A percentile compares a stretch with the other conserved stretches of the same genome.
These are phyloP conservation scores for Exophiala mesophila DNA, from an alignment of 2,329 filamentous ascomycete genomes.

Conservation along the genomic window DNA sequence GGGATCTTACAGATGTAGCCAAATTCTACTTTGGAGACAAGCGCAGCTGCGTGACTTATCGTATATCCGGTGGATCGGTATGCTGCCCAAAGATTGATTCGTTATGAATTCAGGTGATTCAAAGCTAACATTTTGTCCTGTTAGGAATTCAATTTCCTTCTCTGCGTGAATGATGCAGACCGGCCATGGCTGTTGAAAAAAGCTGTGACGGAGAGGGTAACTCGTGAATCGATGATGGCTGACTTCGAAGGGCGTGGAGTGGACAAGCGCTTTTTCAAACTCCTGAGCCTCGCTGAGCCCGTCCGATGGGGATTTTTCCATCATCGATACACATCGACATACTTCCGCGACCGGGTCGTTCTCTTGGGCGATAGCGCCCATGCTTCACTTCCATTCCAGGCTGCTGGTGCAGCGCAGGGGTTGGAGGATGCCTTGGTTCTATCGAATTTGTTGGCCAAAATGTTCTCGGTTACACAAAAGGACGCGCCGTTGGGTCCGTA, in stretches of 20 bases:
- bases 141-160: conserved; percentile 20
- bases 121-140: conserved; percentile 31
- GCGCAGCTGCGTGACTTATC: conserved; percentile 16
- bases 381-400: conserved; percentile 35
- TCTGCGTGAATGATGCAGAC: conserved; percentile 15
- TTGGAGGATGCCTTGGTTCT: conserved; percentile 37
- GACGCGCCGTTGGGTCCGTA: conserved; percentile 21
- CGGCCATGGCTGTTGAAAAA: conserved; percentile 1
- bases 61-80: conserved; percentile 16
- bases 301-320: conserved; percentile 31
- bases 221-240: conserved; percentile 16
- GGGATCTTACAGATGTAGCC: conserved; percentile 19
- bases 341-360: conserved; percentile 28
- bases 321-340: conserved; percentile 33
- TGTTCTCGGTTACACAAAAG: conserved; percentile 26
- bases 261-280: conserved; percentile 14
- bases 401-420: conserved; percentile 35
- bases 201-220: conserved; percentile 12
- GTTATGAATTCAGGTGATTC: no score
- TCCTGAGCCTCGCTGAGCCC: conserved; percentile 11
- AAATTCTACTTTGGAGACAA: conserved; percentile 19
- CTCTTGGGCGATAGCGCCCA: conserved; percentile 40
- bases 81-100: no score
- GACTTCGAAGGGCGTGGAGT: conserved; percentile 11
- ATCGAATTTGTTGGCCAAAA: conserved; percentile 27